Conservation (phyloP, 495 filamentous ascomycete genomes). For the Choiromyces venosus region DNA sequence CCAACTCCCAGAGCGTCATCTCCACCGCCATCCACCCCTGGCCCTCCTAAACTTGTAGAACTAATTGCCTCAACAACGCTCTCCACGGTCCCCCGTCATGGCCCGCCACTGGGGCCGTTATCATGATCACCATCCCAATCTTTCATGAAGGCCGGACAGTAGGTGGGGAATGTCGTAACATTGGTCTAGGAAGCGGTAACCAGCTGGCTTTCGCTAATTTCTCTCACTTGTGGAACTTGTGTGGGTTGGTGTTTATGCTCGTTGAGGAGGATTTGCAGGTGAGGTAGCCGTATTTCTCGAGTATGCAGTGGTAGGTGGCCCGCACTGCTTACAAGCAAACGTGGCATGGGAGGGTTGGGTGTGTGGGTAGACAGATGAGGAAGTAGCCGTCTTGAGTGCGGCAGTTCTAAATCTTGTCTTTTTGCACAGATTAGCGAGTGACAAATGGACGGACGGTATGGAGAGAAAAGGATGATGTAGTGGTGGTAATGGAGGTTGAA, state of each 20-base stretch:
- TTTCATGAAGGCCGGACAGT: background rate
- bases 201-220: background rate
- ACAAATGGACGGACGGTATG: background rate
- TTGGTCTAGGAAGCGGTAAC: background rate
- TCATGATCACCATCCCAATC: background rate
- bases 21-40: background rate
- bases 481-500: background rate
- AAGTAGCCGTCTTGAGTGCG: conserved; percentile 30
- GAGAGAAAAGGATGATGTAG: background rate
- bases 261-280: conserved; percentile 25
- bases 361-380: conserved; percentile 24
- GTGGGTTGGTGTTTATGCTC: background rate
- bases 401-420: conserved; percentile 27
- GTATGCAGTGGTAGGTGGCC: conserved; percentile 33
- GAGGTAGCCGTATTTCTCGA: conserved; percentile 33
- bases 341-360: conserved; percentile 22
- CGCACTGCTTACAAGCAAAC: conserved; percentile 15
- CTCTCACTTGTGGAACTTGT: background rate
- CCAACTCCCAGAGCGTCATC: background rate
- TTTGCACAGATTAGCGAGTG: background rate
- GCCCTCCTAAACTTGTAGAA: background rate
- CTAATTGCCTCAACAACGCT: background rate
- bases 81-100: background rate
- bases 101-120: background rate
- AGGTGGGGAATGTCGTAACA: background rate